Base-by-base conservation (phyloP, 495 filamentous ascomycete species). In the Aspergillus baeticus region DNA sequence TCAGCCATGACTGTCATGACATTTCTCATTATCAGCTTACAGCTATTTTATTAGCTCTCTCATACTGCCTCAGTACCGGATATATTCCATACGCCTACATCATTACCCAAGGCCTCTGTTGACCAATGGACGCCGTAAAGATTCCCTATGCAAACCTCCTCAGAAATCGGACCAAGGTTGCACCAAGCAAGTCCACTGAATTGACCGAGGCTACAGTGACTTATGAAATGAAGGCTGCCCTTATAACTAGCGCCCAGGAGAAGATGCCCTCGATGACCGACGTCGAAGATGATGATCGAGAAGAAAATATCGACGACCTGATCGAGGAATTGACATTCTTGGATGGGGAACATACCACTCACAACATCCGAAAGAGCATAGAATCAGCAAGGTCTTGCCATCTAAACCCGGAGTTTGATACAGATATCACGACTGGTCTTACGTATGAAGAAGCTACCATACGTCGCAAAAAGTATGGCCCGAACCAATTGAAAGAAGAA, bases 401-500 rank as follows among this genome's bases (percentile, higher is more conserved):
- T 17, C 39, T 26, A 1, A 82, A 90, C 63, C 82, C 87, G 51
- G 73, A 88, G 60, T 80, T 90, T 52, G 76, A 87, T 60, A 95
- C 91, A 11, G 81, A 91, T 59, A 84, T 83, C 26, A 79, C 78
- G 45, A 62, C 67, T 21, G 91, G 91, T 80, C 81, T 96, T 8
- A 87, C 80, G n/a, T 76, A 84, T 23, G 54, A 67, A n/a, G 87
- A 95, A 71, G 88, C 93, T 20, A 41, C 72, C 39, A 63, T 74
- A 55, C 84, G 89, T 29, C 84, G 89, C 46, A 89, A 81, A 69
- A 91, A 88, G 71, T 91, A 87, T 72, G 91, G 91, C 71, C 77
- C 88, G 65, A 96, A 96, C 64, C 83, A 88, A 68, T 87, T 96
- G 86, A 91, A 89, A 72, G 88, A 93, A 71, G 88, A 93, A 74